Evolutionary conservation across 2,329 filamentous ascomycete genomes (phyloP).

Genomic region (Pseudogymnoascus sp.): DNA sequence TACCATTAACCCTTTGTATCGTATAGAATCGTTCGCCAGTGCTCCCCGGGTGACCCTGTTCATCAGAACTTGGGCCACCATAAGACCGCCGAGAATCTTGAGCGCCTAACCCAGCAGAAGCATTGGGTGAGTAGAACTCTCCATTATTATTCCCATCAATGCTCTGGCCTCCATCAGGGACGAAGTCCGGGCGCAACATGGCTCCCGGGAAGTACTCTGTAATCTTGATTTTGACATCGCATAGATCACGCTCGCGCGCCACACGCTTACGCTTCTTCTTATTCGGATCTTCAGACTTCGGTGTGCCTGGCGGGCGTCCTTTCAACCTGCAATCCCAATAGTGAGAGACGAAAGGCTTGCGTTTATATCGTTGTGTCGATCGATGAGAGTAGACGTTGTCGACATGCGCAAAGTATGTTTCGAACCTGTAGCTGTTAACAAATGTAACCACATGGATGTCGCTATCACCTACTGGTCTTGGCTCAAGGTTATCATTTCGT

Average conservation of each 20-base stretch:
- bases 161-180: conserved; percentile 23
- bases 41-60: conserved; percentile 37
- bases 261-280: conserved; percentile 76
- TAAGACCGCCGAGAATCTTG: conserved; percentile 3
- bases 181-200: conserved; percentile 27
- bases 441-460: conserved; percentile 9
- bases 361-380: conserved; percentile 73
- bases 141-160: conserved; percentile 17
- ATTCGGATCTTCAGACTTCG: conserved; percentile 69
- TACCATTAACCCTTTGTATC: conserved; percentile 70
- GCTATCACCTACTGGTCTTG: conserved; percentile 56
- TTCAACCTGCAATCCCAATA: conserved; percentile 82
- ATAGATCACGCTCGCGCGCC: conserved; percentile 68
- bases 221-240: conserved; percentile 81
- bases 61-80: conserved; percentile 19
- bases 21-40: conserved; percentile 57
- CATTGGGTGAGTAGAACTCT: conserved; percentile 24
- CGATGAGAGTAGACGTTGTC: conserved; percentile 81
- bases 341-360: conserved; percentile 72
- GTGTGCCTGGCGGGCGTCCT: conserved; percentile 68
- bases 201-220: conserved; percentile 64
- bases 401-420: conserved; percentile 74
- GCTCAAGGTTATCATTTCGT: conserved; percentile 62
- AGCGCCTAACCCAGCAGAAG: not conserved
- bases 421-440: conserved; percentile 44